A percentile compares a stretch with the other conserved stretches of the same genome.
These are phyloP conservation scores for Amanita pallidorosea DNA, from an alignment of 768 basidiomycete species.

Conservation along the genomic window DNA sequence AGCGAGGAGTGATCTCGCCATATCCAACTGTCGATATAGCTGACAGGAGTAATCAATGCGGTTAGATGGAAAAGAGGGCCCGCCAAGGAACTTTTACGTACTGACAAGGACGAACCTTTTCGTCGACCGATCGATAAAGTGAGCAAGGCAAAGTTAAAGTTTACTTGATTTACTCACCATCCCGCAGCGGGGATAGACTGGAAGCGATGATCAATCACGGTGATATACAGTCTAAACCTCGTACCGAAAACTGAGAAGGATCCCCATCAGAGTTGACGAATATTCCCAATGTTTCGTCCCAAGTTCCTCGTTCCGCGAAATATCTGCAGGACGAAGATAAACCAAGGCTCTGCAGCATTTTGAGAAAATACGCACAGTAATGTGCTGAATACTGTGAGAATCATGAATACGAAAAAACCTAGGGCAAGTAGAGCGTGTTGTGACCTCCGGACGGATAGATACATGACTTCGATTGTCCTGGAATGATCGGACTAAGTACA, in stretches of 20 bases:
- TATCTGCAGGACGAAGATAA: conserved; percentile 34
- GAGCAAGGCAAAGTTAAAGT: background rate
- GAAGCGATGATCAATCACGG: background rate
- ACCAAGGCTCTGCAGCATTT: background rate
- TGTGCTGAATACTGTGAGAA: conserved; percentile 81
- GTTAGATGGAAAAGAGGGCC: background rate
- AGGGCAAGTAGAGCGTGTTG: conserved; percentile 83
- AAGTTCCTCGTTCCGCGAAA: conserved; percentile 83
- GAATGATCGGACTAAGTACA: background rate
- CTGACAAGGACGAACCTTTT: conserved; percentile 67
- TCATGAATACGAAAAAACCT: conserved; percentile 82
- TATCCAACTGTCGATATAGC: conserved; percentile 88
- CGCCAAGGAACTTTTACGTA: conserved; percentile 27
- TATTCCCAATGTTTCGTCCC: conserved; percentile 70
- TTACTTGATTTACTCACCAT: conserved; percentile 42
- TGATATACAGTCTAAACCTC: conserved; percentile 10
- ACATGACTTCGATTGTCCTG: conserved; percentile 87
- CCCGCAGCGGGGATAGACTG: conserved; percentile 31
- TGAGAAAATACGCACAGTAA: conserved; percentile 35
- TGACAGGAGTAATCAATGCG: conserved; percentile 15
- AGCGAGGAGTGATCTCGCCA: conserved; percentile 84
- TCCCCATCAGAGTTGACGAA: conserved; percentile 85
- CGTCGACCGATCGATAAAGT: background rate
- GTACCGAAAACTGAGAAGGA: conserved; percentile 65
- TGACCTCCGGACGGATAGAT: conserved; percentile 73